Conservation (phyloP, 2,329 filamentous ascomycete species). For the Fusarium sp. region DNA sequence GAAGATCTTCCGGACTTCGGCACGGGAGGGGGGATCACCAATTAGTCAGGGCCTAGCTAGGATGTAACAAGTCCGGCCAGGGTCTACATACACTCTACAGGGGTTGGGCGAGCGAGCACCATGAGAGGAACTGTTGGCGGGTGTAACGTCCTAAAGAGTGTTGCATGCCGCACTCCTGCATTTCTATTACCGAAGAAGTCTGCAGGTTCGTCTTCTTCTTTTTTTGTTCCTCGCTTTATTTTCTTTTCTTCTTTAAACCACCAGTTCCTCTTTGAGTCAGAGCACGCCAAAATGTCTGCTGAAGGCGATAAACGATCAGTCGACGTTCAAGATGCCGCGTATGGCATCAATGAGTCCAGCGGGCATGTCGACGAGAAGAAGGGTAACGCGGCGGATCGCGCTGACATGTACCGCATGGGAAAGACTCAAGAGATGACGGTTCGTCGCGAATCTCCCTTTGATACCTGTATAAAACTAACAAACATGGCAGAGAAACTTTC, state of each 20-base stretch:
- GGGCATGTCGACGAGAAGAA: slow-evolving; percentile 31
- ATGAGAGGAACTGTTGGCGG: background rate
- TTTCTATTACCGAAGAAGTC: slow-evolving; percentile 10
- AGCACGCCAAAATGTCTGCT: slow-evolving; percentile 12
- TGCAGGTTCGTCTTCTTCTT: background rate
- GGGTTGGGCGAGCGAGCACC: background rate
- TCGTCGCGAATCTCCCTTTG: background rate
- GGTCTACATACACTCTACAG: background rate
- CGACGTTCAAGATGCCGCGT: background rate
- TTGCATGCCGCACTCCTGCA: slow-evolving; percentile 16
- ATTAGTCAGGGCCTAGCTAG: background rate
- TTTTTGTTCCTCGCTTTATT: background rate
- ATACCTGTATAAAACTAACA: background rate
- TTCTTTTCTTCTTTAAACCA: background rate
- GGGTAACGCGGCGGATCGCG: slow-evolving; percentile 34
- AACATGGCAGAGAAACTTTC: slow-evolving; percentile 51
- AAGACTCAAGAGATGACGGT: slow-evolving; percentile 38
- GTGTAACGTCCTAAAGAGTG: background rate
- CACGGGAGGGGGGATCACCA: background rate
- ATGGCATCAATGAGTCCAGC: background rate
- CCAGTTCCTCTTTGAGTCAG: too few relatives aligned
- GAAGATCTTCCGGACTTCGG: background rate
- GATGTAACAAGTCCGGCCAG: background rate
- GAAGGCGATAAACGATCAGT: slow-evolving; percentile 17
- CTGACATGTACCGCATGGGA: slow-evolving; percentile 39